Conservation (phyloP, 2,329 filamentous ascomycete genomes). For the Allantophomopsis cytisporea region DNA sequence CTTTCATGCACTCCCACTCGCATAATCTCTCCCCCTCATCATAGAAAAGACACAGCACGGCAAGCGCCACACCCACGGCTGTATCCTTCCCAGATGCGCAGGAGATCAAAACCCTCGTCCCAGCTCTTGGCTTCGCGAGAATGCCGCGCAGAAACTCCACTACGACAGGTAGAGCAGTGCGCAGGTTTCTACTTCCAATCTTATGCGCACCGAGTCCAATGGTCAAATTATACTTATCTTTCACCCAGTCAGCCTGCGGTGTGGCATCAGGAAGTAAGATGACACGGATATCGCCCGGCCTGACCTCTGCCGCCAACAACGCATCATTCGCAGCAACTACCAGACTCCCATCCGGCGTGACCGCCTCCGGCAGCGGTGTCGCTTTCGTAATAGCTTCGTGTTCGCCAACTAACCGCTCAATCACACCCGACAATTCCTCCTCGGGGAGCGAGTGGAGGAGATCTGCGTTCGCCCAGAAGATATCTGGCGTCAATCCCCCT, state of each 20-base stretch:
- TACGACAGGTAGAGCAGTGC: conserved; percentile 52
- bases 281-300: conserved; percentile 15
- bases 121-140: background rate
- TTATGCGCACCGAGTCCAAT: conserved; percentile 62
- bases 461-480: conserved; percentile 67
- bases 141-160: conserved; percentile 29
- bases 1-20: conserved; percentile 28
- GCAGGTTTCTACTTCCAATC: conserved; percentile 70
- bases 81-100: conserved; percentile 73
- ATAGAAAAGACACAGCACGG: conserved; percentile 61
- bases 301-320: background rate
- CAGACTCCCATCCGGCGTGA: background rate
- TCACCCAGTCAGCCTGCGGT: conserved; percentile 26
- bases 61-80: conserved; percentile 64
- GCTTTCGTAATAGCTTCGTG: background rate
- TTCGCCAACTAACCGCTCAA: conserved; percentile 26
- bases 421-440: conserved; percentile 41
- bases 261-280: conserved; percentile 28
- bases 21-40: conserved; percentile 49
- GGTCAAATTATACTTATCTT: conserved; percentile 24
- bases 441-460: conserved; percentile 51
- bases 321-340: background rate
- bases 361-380: background rate
- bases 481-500: conserved; percentile 55
- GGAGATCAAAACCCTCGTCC: conserved; percentile 36